Conservation (phyloP, 495 filamentous ascomycete genomes). For the Neurospora sublineolata region DNA sequence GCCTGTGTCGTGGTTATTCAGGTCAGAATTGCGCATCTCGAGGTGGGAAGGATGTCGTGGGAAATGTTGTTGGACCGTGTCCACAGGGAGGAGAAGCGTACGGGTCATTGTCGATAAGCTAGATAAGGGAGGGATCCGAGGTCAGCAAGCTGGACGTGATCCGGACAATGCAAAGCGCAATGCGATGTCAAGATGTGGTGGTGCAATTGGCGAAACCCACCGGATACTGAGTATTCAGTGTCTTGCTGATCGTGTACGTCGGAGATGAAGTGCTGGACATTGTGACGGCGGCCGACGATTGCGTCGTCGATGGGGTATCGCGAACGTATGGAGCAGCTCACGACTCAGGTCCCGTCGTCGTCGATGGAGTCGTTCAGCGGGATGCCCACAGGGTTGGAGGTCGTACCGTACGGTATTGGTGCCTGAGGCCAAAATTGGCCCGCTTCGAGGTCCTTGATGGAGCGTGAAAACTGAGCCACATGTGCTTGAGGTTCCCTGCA, state of each 20-base stretch:
- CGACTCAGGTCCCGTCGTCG: slow-evolving; percentile 13
- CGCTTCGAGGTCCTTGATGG: not conserved
- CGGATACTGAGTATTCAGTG: slow-evolving; percentile 63
- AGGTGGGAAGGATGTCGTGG: not conserved
- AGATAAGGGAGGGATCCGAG: not conserved
- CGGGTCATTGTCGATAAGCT: slow-evolving; percentile 98
- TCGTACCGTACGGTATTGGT: slow-evolving; percentile 2
- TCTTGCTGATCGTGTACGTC: slow-evolving; percentile 56
- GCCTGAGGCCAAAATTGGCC: slow-evolving; percentile 13
- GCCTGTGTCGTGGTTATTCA: slow-evolving; percentile 39
- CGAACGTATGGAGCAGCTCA: slow-evolving; percentile 10
- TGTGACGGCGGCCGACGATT: slow-evolving; percentile 24
- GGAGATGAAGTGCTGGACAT: slow-evolving; percentile 51
- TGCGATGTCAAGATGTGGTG: not conserved
- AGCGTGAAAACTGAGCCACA: not conserved
- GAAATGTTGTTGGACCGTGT: not conserved
- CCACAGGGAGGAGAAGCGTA: slow-evolving; percentile 38
- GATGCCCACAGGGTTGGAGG: slow-evolving; percentile 17
- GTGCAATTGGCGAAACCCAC: slow-evolving; percentile 40
- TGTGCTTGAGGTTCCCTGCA: not conserved
- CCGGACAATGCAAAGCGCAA: slow-evolving; percentile 5
- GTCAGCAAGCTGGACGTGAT: not conserved
- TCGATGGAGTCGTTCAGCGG: slow-evolving; percentile 11
- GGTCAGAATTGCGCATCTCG: slow-evolving; percentile 9
- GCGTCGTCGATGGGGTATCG: slow-evolving; percentile 18